Evolutionary conservation across 805 yeast species (phyloP), one percentile per base, ranked within the genome.

Genomic region (Wickerhamomyces bisporus): DNA sequence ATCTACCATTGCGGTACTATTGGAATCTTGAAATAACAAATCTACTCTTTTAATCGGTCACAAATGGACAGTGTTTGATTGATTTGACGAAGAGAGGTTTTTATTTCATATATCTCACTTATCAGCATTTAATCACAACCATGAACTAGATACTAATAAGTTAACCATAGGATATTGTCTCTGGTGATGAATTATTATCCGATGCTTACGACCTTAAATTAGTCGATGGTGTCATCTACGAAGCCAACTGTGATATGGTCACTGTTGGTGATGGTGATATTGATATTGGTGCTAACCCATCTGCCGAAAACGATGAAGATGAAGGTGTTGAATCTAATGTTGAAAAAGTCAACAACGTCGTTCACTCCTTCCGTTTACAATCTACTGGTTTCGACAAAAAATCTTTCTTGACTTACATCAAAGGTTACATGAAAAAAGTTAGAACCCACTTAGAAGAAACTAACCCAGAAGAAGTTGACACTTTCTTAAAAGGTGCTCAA

Each of bases 261-360:
- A 81, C 74, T 60, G 87, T 93, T 60, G 81, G 78, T 67, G 85
- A 87, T 64, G 97, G 79, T 61, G 93, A 93, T 64, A 80, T 93
- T 58, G 98, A 93, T 70, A 93, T 93, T 68, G 98, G 98, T 74
- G 98, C 96, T 62, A 93, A 93, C 83, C 97, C 98, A 64, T 87
- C 96, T 60, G 97, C 98, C 55, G 98, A 93, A 74, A 98, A 75
- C 55, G 97, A 73, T 65, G 87, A 64, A 39, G 88, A 68, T 30
- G 89, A 70, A 42, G 91, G 70, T 45, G 65, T 79, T 37, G 98
- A 87, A 59, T 95, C 85, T 38, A 86, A 82, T 70, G 74, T 75
- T 57, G 91, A 83, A 72, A 77, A 86, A 59, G 97, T 93, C 66
- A 93, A 91, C 95, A 93, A 93, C 77, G 86, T 93, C 65, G 97